phyloP scores from a whole-genome alignment of 2,329 filamentous ascomycete genomes.

The Ophiobolus disseminans region DNA sequence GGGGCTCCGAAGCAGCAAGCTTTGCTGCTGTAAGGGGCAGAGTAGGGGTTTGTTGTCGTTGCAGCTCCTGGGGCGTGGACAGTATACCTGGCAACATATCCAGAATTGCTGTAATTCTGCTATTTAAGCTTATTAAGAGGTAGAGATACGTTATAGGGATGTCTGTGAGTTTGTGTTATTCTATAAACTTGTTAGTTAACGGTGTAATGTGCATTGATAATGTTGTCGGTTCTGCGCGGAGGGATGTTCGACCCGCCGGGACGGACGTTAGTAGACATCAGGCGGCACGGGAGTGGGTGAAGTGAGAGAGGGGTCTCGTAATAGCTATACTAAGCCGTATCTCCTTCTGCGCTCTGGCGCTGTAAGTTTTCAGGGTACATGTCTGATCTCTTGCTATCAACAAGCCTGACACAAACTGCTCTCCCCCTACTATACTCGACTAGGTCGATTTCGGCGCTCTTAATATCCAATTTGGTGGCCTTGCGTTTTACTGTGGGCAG shows the following conservation, averaged over 20 bases:
- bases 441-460: no score
- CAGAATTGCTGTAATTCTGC: not conserved
- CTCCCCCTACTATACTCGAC: no score
- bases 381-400: no score
- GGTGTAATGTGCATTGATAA: not conserved
- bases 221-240: not conserved
- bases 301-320: no score
- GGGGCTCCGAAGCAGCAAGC: not conserved
- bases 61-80: not conserved
- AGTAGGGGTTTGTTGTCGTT: not conserved
- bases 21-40: not conserved
- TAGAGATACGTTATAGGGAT: not conserved
- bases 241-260: no score
- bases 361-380: no score
- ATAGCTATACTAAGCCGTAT: no score
- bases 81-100: not conserved
- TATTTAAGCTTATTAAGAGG: not conserved
- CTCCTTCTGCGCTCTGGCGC: no score
- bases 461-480: no score
- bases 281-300: no score
- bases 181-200: not conserved
- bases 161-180: not conserved
- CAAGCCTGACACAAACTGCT: no score
- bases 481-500: no score
- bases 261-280: not conserved